Conservation (phyloP, 106 monocot genomes). For the Platanthera zijinensis region DNA sequence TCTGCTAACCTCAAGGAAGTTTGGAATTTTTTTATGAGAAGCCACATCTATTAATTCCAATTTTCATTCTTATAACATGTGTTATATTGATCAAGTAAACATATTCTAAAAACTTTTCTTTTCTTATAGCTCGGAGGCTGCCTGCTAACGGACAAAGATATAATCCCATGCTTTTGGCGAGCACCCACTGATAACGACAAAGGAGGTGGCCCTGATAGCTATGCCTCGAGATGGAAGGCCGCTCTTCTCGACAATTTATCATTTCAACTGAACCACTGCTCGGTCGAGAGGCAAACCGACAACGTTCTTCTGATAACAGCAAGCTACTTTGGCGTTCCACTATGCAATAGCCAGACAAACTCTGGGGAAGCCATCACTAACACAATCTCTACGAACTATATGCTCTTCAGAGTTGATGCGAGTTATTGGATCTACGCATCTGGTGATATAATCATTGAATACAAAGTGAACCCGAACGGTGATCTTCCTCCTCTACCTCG, state of each 20-base stretch:
- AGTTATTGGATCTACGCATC: conserved; percentile 48
- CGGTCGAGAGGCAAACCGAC: conserved; percentile 41
- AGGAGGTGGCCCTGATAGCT: conserved; percentile 59
- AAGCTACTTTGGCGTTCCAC: conserved; percentile 25
- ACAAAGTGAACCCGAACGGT: conserved; percentile 37
- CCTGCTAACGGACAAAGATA: conserved; percentile 32
- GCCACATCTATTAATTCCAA: not conserved
- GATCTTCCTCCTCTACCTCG: conserved; percentile 92
- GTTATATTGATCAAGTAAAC: not conserved
- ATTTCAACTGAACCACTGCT: conserved; percentile 34
- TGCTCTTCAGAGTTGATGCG: conserved; percentile 35
- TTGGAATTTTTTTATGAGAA: not conserved
- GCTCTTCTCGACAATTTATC: conserved; percentile 43
- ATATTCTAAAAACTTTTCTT: not conserved
- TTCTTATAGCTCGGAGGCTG: conserved; percentile 45
- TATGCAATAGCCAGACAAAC: conserved; percentile 6
- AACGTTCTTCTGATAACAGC: conserved; percentile 38
- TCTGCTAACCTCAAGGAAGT: not conserved
- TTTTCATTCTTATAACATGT: not conserved
- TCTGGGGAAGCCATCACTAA: not conserved
- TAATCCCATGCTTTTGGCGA: conserved; percentile 88
- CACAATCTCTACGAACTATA: not conserved
- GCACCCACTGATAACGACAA: conserved; percentile 96
- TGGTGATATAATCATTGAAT: conserved; percentile 75
- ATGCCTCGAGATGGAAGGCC: conserved; percentile 52